A percentile compares a stretch with the other conserved stretches of the same genome.
These are phyloP conservation scores for Gracilaria domingensis DNA, from an alignment of 23 red algal genomes.

Conservation along the genomic window DNA sequence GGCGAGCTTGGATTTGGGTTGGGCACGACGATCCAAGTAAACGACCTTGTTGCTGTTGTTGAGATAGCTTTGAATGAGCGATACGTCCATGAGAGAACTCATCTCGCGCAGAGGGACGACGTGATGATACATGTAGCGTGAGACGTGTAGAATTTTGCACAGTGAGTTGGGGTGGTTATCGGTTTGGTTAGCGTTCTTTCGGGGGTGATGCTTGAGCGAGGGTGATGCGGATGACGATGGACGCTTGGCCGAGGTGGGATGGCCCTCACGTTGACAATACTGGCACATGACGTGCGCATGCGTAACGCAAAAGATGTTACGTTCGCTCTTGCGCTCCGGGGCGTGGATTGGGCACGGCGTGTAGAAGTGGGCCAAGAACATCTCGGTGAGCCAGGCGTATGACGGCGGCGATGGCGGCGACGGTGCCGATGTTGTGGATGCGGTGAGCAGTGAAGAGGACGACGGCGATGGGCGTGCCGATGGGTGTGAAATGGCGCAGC, in stretches of 20 bases:
- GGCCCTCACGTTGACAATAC: constrained; percentile 20
- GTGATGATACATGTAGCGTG: constrained; percentile 64
- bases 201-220: background rate
- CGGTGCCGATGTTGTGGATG: background rate
- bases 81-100: constrained; percentile 5
- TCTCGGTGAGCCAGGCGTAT: background rate
- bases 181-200: background rate
- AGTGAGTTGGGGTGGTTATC: background rate
- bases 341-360: constrained; percentile 10
- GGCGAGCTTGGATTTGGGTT: constrained; percentile 40
- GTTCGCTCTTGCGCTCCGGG: constrained; percentile 10
- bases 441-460: background rate
- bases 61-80: constrained; percentile 22
- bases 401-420: background rate
- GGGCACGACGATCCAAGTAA: constrained; percentile 49
- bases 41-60: constrained; percentile 58
- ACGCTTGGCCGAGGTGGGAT: background rate
- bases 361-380: constrained; percentile 42
- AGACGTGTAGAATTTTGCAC: constrained; percentile 39
- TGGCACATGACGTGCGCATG: constrained; percentile 22
- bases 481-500: too few relatives aligned
- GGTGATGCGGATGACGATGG: background rate
- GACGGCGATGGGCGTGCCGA: background rate
- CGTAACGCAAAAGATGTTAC: constrained; percentile 31
- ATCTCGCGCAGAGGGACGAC: constrained; percentile 1